Percentiles rank a stretch among this genome's conserved stretches.
Conservation (phyloP, 371 early-diverging fungal species). For the Fennellomyces sp. region DNA sequence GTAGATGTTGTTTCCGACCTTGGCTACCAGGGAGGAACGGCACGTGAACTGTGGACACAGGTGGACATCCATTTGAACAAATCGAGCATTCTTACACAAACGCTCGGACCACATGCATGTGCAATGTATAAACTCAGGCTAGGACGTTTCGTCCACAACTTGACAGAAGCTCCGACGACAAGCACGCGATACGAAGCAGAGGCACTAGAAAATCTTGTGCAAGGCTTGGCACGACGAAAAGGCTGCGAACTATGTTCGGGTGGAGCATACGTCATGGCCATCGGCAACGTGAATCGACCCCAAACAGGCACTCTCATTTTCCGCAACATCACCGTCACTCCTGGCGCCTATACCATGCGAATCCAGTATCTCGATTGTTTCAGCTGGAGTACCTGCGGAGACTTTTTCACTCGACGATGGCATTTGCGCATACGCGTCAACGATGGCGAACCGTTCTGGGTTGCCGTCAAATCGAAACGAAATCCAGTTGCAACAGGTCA, state of each 20-base stretch:
- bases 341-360: constrained; percentile 3
- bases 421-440: constrained; percentile 9
- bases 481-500: background rate
- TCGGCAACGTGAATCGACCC: constrained; percentile 22
- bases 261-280: constrained; percentile 14
- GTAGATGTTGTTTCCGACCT: background rate
- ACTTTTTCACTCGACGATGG: constrained; percentile 21
- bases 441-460: constrained; percentile 3
- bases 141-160: background rate
- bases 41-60: constrained; percentile 1
- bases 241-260: constrained; percentile 11
- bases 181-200: constrained; percentile 15
- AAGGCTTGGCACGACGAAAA: constrained; percentile 17
- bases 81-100: background rate
- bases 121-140: constrained; percentile 1
- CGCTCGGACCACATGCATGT: constrained; percentile 5
- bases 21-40: background rate
- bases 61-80: background rate
- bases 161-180: background rate
- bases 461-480: constrained; percentile 9
- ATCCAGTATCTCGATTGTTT: constrained; percentile 19
- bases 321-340: constrained; percentile 7
- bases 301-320: constrained; percentile 14
- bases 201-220: constrained; percentile 8
- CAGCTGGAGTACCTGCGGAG: constrained; percentile 19